Percentiles rank a stretch among this genome's conserved stretches.
Conservation (phyloP, 495 filamentous ascomycete genomes). For the Trichoderma reesei region DNA sequence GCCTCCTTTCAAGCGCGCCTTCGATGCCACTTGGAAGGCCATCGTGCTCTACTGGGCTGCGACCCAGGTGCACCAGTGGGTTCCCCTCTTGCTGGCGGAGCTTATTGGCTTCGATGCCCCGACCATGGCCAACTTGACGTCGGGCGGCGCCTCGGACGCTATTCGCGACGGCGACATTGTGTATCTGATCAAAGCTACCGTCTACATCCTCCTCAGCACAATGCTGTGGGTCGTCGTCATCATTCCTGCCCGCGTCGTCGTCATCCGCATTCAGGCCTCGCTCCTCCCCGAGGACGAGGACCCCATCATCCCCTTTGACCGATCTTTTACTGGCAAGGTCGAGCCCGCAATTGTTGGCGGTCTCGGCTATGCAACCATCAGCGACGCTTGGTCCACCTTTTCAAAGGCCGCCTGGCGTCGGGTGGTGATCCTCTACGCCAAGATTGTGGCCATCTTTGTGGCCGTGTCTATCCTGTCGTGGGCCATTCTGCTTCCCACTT, state of each 20-base stretch:
- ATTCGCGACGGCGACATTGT: constrained; percentile 11
- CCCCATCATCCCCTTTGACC: constrained; percentile 42
- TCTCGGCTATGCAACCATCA: constrained; percentile 54
- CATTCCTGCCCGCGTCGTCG: constrained; percentile 32
- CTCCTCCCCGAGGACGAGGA: constrained; percentile 40
- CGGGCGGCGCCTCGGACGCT: neutral
- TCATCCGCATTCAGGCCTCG: constrained; percentile 41
- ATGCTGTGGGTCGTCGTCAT: constrained; percentile 25
- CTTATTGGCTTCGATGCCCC: constrained; percentile 22
- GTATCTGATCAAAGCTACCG: constrained; percentile 10
- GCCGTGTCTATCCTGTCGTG: constrained; percentile 38
- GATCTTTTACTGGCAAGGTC: constrained; percentile 37
- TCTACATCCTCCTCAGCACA: constrained; percentile 20
- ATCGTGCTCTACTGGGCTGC: constrained; percentile 27
- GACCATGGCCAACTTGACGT: constrained; percentile 11
- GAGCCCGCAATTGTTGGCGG: constrained; percentile 56
- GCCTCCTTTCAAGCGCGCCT: constrained; percentile 32
- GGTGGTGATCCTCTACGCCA: constrained; percentile 57
- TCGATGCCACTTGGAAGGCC: constrained; percentile 34
- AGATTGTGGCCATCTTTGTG: constrained; percentile 39
- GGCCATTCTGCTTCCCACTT: constrained; percentile 7
- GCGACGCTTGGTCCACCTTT: constrained; percentile 65
- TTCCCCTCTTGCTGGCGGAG: constrained; percentile 21
- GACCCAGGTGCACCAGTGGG: constrained; percentile 15
- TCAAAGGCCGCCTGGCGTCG: constrained; percentile 53